Evolutionary conservation across 108 stramenopile genomes (phyloP).

Genomic region (Skeletonema grethae): DNA sequence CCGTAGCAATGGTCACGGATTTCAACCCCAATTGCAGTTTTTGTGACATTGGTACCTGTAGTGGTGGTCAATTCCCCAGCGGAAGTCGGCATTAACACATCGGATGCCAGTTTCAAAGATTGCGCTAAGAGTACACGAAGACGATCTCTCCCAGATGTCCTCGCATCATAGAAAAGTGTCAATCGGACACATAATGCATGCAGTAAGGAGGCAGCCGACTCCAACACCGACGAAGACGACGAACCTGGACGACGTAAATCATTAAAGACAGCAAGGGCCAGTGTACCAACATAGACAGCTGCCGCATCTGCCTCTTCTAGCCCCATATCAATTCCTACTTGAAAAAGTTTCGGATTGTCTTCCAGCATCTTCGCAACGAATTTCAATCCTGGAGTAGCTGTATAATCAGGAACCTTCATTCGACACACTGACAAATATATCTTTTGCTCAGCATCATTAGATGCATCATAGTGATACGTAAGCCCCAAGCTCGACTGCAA

Average conservation of each 20-base stretch:
- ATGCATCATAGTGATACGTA: constrained; percentile 24
- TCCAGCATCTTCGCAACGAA: constrained; percentile 62
- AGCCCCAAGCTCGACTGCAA: constrained; percentile 22
- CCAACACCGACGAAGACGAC: constrained; percentile 38
- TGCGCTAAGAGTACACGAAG: constrained; percentile 37
- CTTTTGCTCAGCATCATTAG: constrained; percentile 21
- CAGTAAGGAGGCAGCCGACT: constrained; percentile 63
- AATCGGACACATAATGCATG: constrained; percentile 63
- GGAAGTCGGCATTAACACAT: constrained; percentile 48
- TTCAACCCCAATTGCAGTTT: constrained; percentile 45
- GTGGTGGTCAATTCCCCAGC: constrained; percentile 46
- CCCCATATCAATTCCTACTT: constrained; percentile 25
- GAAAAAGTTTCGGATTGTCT: constrained; percentile 58
- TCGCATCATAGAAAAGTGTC: constrained; percentile 49
- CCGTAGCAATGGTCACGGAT: constrained; percentile 79
- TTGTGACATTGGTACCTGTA: constrained; percentile 21
- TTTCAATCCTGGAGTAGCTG: constrained; percentile 42
- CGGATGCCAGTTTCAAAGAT: constrained; percentile 47
- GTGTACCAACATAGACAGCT: constrained; percentile 43
- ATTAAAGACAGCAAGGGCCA: constrained; percentile 35
- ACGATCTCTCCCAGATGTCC: constrained; percentile 11
- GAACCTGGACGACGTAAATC: constrained; percentile 43
- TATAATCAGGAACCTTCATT: constrained; percentile 53
- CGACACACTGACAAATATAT: constrained; percentile 50
- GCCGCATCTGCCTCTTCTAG: constrained; percentile 29